Base-by-base conservation (phyloP, 1,139 yeast species). In the Blastobotrys ciferrii region DNA sequence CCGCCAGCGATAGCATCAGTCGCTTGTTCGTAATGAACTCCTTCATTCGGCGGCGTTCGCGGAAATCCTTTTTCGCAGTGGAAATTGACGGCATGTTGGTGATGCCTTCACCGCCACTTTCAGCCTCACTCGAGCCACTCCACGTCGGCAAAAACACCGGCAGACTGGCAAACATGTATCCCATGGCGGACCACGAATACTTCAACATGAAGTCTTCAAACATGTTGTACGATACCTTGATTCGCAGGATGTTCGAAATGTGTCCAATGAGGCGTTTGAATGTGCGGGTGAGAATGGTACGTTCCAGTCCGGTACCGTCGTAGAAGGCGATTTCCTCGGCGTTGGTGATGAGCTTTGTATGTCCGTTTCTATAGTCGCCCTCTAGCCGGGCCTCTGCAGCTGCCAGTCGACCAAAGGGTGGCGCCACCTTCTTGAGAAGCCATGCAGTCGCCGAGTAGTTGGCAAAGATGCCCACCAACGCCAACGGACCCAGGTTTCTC, bases 281-380 rank as follows among this genome's bases (percentile, higher is more conserved):
- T 9, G 87, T 77, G 42, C 75, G 76, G 42, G 68, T 69, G 49
- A 89, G 77, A 60, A 87, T 86, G 4, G 72, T 62, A 62, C 85
- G 84, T 67, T 91, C 97, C 54, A 88, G 78, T n/a, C 76, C 72
- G 0, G 94, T 84, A 28, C 98, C 98, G 63, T 89, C 91, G 64
- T 89, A 91, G 64, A 91, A 91, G 0, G 96, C 95, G 61, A 91
- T 88, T 65, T 91, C 97, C 69, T 91, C 97, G 59, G 91, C 84
- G 62, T 91, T 91, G 49, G 87, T 84, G 63, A 88, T 88, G 63
- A 91, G 75, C 62, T 87, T 86, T 58, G 89, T 73, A 62, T 91
- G 95, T 55, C 87, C 87, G 59, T 87, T 89, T 63, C 91, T 86
- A 65, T 87, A 91, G 52, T 85, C 85, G 49, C 97, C 96, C 68